Evolutionary conservation across 768 basidiomycete species (phyloP).

Genomic region (Mycena amicta): DNA sequence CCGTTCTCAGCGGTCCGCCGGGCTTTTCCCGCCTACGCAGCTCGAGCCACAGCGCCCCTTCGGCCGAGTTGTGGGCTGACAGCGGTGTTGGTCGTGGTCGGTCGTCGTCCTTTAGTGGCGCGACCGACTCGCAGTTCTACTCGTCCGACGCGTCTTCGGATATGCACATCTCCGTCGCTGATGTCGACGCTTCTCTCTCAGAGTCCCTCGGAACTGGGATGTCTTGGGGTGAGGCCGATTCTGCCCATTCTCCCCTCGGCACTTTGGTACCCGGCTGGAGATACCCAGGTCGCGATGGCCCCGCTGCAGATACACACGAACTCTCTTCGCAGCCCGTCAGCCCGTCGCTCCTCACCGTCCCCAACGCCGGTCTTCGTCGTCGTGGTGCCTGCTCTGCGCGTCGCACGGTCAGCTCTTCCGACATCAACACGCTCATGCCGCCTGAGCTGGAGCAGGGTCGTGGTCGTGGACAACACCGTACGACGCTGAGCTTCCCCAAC

Average conservation of each 20-base stretch:
- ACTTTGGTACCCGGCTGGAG: slow-evolving; percentile 3
- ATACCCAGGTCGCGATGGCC: slow-evolving; percentile 6
- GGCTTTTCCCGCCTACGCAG: slow-evolving; percentile 16
- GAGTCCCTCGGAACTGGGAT: slow-evolving; percentile 8
- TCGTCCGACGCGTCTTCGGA: slow-evolving; percentile 1
- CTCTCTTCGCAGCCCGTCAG: slow-evolving; percentile 5
- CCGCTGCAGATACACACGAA: not conserved
- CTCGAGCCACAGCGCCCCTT: slow-evolving; percentile 11
- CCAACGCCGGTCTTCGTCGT: slow-evolving; percentile 11
- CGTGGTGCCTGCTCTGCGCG: slow-evolving; percentile 9
- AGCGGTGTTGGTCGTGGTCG: slow-evolving; percentile 21
- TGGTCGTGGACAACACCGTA: slow-evolving; percentile 19
- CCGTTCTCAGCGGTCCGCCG: slow-evolving; percentile 13
- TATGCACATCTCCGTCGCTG: slow-evolving; percentile 9
- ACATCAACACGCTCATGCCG: slow-evolving; percentile 7
- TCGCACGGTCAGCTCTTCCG: slow-evolving; percentile 16
- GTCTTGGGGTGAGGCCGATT: slow-evolving; percentile 14
- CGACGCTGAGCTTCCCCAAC: slow-evolving; percentile 19
- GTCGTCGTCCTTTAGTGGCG: slow-evolving; percentile 16
- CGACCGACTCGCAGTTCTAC: slow-evolving; percentile 16
- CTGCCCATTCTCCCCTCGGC: not conserved
- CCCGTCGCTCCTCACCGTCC: slow-evolving; percentile 20
- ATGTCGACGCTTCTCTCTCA: not conserved
- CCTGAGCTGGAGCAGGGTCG: slow-evolving; percentile 13
- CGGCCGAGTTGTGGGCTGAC: slow-evolving; percentile 16